Evolutionary conservation across 345 rosid species (phyloP).

Genomic region (Excoecaria agallocha): DNA sequence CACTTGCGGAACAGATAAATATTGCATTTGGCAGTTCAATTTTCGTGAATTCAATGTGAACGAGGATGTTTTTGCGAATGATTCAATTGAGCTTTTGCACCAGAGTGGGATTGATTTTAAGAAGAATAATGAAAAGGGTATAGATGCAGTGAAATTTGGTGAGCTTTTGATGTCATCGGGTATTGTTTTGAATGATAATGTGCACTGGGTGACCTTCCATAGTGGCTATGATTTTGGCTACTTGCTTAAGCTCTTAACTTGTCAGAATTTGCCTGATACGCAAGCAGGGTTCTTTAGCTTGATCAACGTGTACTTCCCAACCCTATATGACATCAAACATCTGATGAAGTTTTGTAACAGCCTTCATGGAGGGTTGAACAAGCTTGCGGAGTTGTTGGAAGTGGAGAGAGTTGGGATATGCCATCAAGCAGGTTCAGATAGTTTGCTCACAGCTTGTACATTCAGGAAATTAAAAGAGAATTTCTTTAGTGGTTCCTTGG

Average conservation of each 20-base stretch:
- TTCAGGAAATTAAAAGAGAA: constrained; percentile 65
- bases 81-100: constrained; percentile 59
- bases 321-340: constrained; percentile 63
- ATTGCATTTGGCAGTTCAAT: constrained; percentile 76
- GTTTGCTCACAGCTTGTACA: constrained; percentile 71
- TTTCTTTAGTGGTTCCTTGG: constrained; percentile 58
- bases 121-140: constrained; percentile 51
- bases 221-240: constrained; percentile 80
- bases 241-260: constrained; percentile 64
- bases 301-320: constrained; percentile 57
- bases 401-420: constrained; percentile 68
- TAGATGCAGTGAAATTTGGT: constrained; percentile 48
- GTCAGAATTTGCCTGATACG: constrained; percentile 53
- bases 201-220: constrained; percentile 78
- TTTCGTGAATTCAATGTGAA: constrained; percentile 57
- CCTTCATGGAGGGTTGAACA: constrained; percentile 79
- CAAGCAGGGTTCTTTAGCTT: constrained; percentile 47
- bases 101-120: constrained; percentile 66
- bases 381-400: constrained; percentile 61
- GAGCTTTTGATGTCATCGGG: constrained; percentile 77
- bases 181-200: constrained; percentile 62
- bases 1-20: constrained; percentile 53
- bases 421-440: constrained; percentile 86
- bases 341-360: constrained; percentile 68
- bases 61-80: constrained; percentile 55